Conservation (phyloP, 2,329 filamentous ascomycete species). For the Pseudocercospora crystallina region DNA sequence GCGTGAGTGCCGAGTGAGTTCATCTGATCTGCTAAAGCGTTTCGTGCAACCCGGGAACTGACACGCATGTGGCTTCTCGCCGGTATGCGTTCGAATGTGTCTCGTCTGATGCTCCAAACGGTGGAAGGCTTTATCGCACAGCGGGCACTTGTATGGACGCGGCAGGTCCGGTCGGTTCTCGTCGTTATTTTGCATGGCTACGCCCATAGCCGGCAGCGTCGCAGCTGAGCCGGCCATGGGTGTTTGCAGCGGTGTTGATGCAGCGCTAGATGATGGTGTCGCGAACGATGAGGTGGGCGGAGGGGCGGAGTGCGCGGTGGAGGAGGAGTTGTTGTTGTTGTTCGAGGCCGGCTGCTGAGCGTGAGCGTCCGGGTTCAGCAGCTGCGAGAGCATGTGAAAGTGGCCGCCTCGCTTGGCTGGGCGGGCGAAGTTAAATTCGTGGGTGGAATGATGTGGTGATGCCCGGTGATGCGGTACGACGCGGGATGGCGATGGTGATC, state of each 20-base stretch:
- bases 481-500: conserved; percentile 1
- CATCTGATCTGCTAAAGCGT: conserved; percentile 93
- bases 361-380: conserved; percentile 31
- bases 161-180: conserved; percentile 80
- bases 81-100: conserved; percentile 95
- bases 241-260: conserved; percentile 11
- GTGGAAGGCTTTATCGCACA: conserved; percentile 98
- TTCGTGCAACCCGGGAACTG: conserved; percentile 94
- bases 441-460: not conserved
- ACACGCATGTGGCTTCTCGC: conserved; percentile 97
- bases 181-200: conserved; percentile 63
- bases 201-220: conserved; percentile 48
- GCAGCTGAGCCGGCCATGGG: conserved; percentile 46
- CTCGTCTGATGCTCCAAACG: conserved; percentile 89
- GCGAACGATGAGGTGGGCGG: conserved; percentile 7
- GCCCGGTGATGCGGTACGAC: not conserved
- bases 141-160: conserved; percentile 94
- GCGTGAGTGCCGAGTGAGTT: conserved; percentile 92
- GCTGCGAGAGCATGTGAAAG: conserved; percentile 32
- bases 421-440: conserved; percentile 2
- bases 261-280: conserved; percentile 5
- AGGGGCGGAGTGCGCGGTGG: conserved; percentile 8
- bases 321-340: conserved; percentile 7
- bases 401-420: conserved; percentile 10
- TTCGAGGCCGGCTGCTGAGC: conserved; percentile 17